These are phyloP conservation scores for Pyrus hybrid DNA, from an alignment of 331 rosid species.

Conservation along the genomic window DNA sequence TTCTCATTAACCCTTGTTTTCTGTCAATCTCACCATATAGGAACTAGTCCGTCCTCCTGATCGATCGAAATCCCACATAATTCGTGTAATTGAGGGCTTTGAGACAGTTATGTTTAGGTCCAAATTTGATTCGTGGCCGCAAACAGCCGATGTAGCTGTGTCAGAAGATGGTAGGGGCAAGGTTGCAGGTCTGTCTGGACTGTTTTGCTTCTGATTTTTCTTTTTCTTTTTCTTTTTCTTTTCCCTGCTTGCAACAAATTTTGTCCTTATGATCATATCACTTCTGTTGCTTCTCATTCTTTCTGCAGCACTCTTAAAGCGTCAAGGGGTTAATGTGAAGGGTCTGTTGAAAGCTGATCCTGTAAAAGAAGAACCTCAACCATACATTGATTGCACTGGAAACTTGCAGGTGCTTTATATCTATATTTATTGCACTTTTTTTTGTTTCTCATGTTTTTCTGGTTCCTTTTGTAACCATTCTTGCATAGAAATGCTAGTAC, in stretches of 20 bases:
- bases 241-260: conserved; percentile 1
- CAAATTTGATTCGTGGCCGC: conserved; percentile 89
- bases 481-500: not conserved
- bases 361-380: conserved; percentile 91
- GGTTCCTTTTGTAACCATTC: not conserved
- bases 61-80: conserved; percentile 60
- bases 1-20: conserved; percentile 23
- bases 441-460: not conserved
- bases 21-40: conserved; percentile 36
- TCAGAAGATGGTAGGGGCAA: conserved; percentile 98
- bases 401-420: conserved; percentile 66
- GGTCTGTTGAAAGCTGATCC: conserved; percentile 92
- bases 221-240: conserved; percentile 1
- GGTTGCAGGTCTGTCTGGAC: conserved; percentile 85
- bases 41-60: conserved; percentile 46
- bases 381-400: conserved; percentile 97
- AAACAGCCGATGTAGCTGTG: conserved; percentile 45
- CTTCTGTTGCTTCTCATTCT: conserved; percentile 15
- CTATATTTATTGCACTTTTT: not conserved
- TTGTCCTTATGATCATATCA: conserved; percentile 12
- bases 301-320: conserved; percentile 82
- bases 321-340: conserved; percentile 97
- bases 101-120: conserved; percentile 92
- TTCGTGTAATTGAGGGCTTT: conserved; percentile 91
- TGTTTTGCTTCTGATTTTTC: conserved; percentile 6